Conservation (phyloP, 345 rosid genomes). For the Combretum micranthum region DNA sequence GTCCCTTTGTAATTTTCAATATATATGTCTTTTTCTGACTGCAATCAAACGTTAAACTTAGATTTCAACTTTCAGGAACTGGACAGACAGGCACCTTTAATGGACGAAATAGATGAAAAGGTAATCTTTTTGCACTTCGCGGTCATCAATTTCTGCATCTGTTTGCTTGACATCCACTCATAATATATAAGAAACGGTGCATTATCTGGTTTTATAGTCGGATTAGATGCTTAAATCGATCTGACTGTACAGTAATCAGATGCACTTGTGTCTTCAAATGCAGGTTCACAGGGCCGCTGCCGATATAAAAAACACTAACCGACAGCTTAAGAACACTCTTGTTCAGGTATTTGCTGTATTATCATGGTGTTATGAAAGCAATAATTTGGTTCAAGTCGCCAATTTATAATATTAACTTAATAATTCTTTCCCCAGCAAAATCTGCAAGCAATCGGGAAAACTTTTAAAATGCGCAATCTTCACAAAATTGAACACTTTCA, state of each 20-base stretch:
- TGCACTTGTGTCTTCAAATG: background rate
- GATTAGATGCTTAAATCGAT: no score
- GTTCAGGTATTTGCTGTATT: constrained; percentile 44
- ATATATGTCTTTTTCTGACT: background rate
- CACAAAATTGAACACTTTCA: no score
- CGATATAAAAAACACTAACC: constrained; percentile 74
- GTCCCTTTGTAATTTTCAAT: background rate
- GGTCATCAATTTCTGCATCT: no score
- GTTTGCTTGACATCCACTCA: no score
- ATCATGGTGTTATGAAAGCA: background rate
- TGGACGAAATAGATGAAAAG: constrained; percentile 75
- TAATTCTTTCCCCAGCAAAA: background rate
- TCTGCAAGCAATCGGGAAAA: no score
- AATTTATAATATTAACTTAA: constrained; percentile 13
- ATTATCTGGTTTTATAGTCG: no score
- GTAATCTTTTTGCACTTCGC: no score
- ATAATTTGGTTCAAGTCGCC: background rate
- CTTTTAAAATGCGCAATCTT: no score
- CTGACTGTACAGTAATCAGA: no score
- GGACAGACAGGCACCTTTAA: constrained; percentile 56
- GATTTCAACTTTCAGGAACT: constrained; percentile 37
- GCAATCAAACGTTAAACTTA: background rate
- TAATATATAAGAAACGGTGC: no score
- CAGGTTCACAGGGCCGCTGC: constrained; percentile 78
- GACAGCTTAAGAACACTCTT: constrained; percentile 73